A percentile compares a stretch with the other conserved stretches of the same genome.
phyloP scores from a whole-genome alignment of 441 rosid genomes.

The Rhodomyrtus psidioides region DNA sequence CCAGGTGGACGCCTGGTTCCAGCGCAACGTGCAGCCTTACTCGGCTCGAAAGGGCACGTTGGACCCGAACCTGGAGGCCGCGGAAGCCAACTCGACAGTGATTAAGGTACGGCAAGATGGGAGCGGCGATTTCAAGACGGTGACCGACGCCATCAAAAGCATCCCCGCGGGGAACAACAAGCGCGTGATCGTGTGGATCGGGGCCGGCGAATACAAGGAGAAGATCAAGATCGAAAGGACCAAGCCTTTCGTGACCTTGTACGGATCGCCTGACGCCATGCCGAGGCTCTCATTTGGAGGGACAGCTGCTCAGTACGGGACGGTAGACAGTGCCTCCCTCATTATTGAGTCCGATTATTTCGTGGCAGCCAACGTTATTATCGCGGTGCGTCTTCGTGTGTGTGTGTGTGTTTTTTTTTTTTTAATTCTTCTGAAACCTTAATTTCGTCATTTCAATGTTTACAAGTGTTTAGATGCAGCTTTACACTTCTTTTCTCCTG shows the following conservation, averaged over 20 bases:
- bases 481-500: background rate
- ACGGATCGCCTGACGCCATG: conserved; percentile 14
- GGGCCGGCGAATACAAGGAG: conserved; percentile 24
- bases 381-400: conserved; percentile 21
- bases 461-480: background rate
- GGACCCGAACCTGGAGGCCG: conserved; percentile 21
- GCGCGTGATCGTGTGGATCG: conserved; percentile 31
- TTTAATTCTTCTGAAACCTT: background rate
- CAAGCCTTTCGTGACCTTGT: conserved; percentile 32
- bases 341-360: conserved; percentile 44
- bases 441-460: background rate
- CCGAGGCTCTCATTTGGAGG: conserved; percentile 39
- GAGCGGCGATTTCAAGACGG: conserved; percentile 29
- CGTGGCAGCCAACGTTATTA: conserved; percentile 36
- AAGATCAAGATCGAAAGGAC: conserved; percentile 24
- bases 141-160: conserved; percentile 27
- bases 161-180: conserved; percentile 25
- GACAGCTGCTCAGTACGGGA: conserved; percentile 40
- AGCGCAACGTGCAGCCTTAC: conserved; percentile 10
- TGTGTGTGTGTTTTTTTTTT: no score
- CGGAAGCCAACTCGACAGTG: conserved; percentile 8
- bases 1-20: conserved; percentile 21
- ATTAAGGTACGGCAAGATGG: conserved; percentile 35
- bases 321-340: conserved; percentile 63
- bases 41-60: conserved; percentile 4